Conservation (phyloP, 2,329 filamentous ascomycete species). For the Clarireedia paspali region DNA sequence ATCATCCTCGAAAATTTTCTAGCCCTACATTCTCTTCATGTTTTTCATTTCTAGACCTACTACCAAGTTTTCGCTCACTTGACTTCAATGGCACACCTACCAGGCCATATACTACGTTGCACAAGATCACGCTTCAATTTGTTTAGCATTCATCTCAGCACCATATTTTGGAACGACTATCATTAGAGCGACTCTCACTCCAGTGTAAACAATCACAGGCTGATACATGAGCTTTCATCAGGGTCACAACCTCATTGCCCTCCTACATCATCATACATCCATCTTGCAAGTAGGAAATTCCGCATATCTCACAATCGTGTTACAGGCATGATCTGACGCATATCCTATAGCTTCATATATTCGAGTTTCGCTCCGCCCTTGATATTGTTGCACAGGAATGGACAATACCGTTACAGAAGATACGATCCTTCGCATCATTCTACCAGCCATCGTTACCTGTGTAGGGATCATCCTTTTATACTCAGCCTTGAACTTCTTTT, state of each 20-base stretch:
- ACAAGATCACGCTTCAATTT: conserved; percentile 3
- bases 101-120: background rate
- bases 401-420: conserved; percentile 5
- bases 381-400: background rate
- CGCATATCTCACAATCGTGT: background rate
- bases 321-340: background rate
- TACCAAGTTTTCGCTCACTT: background rate
- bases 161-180: background rate
- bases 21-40: background rate
- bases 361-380: background rate
- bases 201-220: background rate
- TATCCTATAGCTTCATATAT: background rate
- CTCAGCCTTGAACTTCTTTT: conserved; percentile 7
- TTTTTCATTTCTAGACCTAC: background rate
- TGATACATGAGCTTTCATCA: background rate
- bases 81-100: background rate
- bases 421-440: conserved; percentile 7
- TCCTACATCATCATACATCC: conserved; percentile 1
- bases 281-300: background rate
- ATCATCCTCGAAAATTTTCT: background rate
- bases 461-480: conserved; percentile 6
- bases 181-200: background rate
- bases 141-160: background rate
- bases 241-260: background rate
- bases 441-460: conserved; percentile 6